phyloP scores from a whole-genome alignment of 148 eudicot genomes.

The Polygonum aviculare region DNA sequence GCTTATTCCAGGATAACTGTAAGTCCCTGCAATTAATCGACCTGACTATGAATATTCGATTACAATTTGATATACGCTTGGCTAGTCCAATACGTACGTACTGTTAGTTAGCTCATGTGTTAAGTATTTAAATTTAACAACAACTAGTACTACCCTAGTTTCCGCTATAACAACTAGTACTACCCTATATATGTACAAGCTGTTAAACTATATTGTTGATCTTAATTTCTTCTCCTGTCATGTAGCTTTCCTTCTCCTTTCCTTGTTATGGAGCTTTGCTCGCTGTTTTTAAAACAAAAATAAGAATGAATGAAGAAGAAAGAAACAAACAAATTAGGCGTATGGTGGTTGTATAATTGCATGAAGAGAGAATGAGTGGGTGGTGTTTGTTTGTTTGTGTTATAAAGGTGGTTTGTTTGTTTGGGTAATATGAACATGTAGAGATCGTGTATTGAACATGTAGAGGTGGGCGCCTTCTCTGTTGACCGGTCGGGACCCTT shows the following conservation, averaged over 20 bases:
- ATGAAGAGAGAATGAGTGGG: neutral
- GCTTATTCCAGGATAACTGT: neutral
- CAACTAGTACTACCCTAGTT: too few relatives aligned
- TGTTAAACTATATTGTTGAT: too few relatives aligned
- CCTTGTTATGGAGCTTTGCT: too few relatives aligned
- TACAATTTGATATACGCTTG: neutral
- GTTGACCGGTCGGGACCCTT: too few relatives aligned
- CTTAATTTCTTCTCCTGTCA: too few relatives aligned
- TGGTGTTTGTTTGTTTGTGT: neutral
- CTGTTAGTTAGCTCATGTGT: neutral
- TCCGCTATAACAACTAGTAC: too few relatives aligned
- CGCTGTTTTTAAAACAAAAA: too few relatives aligned
- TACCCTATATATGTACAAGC: too few relatives aligned
- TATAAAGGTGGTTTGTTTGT: neutral
- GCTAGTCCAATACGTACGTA: neutral
- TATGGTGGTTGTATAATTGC: neutral
- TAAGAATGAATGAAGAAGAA: neutral
- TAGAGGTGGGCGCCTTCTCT: too few relatives aligned
- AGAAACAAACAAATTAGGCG: neutral
- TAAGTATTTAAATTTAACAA: neutral
- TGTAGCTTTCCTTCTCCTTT: too few relatives aligned
- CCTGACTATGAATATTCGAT: neutral
- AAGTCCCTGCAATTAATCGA: neutral
- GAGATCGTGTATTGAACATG: too few relatives aligned
- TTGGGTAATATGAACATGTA: too few relatives aligned